Conservation (phyloP, 805 yeast species). For the Sugiyamaella boreocaroliniensis region DNA sequence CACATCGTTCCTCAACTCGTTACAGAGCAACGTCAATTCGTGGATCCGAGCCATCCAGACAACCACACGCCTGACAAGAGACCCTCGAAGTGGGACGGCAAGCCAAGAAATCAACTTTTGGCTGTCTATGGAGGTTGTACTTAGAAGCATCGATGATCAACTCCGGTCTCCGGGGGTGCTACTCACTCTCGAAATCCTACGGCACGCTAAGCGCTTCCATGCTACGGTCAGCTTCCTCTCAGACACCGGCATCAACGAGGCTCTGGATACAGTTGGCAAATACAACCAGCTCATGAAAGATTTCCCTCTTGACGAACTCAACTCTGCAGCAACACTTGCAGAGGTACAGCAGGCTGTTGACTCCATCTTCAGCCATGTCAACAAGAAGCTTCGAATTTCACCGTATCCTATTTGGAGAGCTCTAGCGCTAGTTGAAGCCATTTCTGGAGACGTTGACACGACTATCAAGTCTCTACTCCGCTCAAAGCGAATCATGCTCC, state of each 20-base stretch:
- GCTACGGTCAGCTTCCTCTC: conserved; percentile 65
- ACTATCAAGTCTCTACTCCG: conserved; percentile 39
- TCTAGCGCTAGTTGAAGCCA: conserved; percentile 55
- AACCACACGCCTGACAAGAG: conserved; percentile 47
- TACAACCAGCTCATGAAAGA: conserved; percentile 62
- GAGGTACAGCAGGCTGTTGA: conserved; percentile 42
- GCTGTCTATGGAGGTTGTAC: conserved; percentile 60
- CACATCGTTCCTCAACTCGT: conserved; percentile 51
- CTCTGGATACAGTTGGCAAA: conserved; percentile 43
- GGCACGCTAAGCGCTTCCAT: conserved; percentile 70
- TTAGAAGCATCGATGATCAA: conserved; percentile 52
- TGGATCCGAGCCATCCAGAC: conserved; percentile 66
- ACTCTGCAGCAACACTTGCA: conserved; percentile 40
- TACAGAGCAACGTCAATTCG: conserved; percentile 62
- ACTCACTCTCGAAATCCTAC: conserved; percentile 53
- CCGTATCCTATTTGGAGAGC: conserved; percentile 62
- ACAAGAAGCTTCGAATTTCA: conserved; percentile 50
- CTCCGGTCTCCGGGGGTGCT: conserved; percentile 47
- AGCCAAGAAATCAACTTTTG: conserved; percentile 74
- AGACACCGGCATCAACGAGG: conserved; percentile 61
- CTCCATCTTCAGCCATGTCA: conserved; percentile 50
- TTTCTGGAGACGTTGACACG: conserved; percentile 50
- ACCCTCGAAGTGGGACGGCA: conserved; percentile 49
- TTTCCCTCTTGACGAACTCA: conserved; percentile 58
- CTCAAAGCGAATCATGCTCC: conserved; percentile 38